Evolutionary conservation across 1,284 basidiomycete genomes (phyloP), one percentile per base, ranked within the genome.

Genomic region (Trichosporon sp.): DNA sequence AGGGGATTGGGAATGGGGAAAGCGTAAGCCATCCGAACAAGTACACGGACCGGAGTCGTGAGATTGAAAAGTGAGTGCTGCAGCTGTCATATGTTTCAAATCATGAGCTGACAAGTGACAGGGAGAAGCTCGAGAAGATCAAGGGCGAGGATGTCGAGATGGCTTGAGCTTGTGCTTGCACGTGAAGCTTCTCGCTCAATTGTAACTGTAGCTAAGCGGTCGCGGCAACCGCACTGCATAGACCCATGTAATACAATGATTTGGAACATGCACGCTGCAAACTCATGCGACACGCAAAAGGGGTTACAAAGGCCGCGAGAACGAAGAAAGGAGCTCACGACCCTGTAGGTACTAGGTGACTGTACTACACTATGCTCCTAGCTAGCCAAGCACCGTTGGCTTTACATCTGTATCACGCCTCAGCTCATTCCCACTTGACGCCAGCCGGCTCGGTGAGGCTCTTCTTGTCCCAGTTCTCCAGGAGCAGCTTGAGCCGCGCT

Each of bases 1-100:
- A 95, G 31, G 95, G 95, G 0, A 74, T 96, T 56, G 92, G 92
- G 4, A 69, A 69, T 16, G 85, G 84, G 11, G 95, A 97, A 77
- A 91, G 87, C 67, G 91, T 98, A 31, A 90, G 87, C 31, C 96
- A 99, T 82, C 96, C 96, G 3, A 99, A 99, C 77, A 89, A 93
- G 68, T 86, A 83, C 73, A 83, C 82, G 63, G 84, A 85, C 67
- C 72, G 80, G 65, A 83, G 82, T 71, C 75, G 81, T 69, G 80
- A 81, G 69, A 69, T 84, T 34, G 80, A 81, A 64, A 70, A 69
- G 78, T 76, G 63, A 70, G 75, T 71, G 10, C 5, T 56, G 27
- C 37, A 5, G 11, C 0, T 31, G n/a, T 3, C 19, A 14, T 9
- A 5, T 23, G 5, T n/a, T n/a, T 27, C 19, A 14, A 29, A 25